These are phyloP conservation scores for Cryptosporidium tyzzeri DNA, from an alignment of 169 alveolate species.

Conservation along the genomic window DNA sequence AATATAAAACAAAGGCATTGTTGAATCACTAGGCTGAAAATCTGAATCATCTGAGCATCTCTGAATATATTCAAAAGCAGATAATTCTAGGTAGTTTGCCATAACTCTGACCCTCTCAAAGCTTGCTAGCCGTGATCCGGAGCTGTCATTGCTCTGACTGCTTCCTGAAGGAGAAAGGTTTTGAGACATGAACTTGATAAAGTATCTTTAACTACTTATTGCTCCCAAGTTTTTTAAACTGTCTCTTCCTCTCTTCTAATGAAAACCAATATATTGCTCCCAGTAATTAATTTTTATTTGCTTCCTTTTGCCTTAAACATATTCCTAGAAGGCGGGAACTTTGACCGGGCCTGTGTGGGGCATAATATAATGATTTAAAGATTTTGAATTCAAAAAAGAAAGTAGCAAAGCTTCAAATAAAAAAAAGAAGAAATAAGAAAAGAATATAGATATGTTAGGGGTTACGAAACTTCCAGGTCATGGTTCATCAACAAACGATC, in stretches of 20 bases:
- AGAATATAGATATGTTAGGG: slow-evolving; percentile 28
- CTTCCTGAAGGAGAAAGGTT: slow-evolving; percentile 11
- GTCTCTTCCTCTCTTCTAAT: not conserved
- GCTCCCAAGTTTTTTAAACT: not conserved
- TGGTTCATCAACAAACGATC: not conserved
- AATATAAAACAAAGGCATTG: slow-evolving; percentile 29
- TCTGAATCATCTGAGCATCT: slow-evolving; percentile 8
- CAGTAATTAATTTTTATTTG: slow-evolving; percentile 3
- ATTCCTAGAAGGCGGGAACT: slow-evolving; percentile 2
- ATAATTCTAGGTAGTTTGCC: slow-evolving; percentile 56
- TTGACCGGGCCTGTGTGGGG: slow-evolving; percentile 17
- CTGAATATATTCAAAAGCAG: slow-evolving; percentile 52
- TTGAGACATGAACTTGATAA: not conserved
- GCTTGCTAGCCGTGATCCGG: slow-evolving; percentile 9
- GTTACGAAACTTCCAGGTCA: slow-evolving; percentile 1
- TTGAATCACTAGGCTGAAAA: not conserved
- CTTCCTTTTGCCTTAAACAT: not conserved
- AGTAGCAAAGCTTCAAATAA: not conserved
- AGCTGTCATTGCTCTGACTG: not conserved
- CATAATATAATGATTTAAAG: slow-evolving; percentile 31
- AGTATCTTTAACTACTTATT: too few species aligned
- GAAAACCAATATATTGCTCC: not conserved
- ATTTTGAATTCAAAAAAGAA: slow-evolving; percentile 17
- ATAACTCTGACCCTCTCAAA: slow-evolving; percentile 56
- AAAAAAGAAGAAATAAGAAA: not conserved